Base-by-base conservation (phyloP, 2,329 filamentous ascomycete species). In the Aspergillus vadensis region DNA sequence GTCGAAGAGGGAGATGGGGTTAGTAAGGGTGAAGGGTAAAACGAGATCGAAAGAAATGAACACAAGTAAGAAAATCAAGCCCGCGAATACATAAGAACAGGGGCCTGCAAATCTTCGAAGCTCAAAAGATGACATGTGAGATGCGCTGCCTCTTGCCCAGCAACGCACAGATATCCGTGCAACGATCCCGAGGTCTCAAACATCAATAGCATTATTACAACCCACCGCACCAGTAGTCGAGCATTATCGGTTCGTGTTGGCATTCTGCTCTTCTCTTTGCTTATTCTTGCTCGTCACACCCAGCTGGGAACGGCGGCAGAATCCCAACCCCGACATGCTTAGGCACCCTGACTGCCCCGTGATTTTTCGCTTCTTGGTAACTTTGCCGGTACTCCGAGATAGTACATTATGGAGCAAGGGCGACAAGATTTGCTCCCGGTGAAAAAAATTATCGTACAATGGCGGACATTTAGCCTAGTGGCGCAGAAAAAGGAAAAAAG, bases 361-460 rank as follows among this genome's bases (percentile, higher is more conserved):
- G 58, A 57, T 60, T 55, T 36, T 58, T 58, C 57, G 59, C 32
- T 60, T 58, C 51, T 57, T 49, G 55, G 32, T 64, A 51, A 61
- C 55, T 59, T 62, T 51, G 57, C 58, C 60, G 43, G 60, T 38
- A 57, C 53, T 63, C 55, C 71, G 66, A 65, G 58, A 67, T 68
- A 60, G 59, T 62, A 56, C 64, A 67, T 72, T 69, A 74, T 71
- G 68, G 67, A 60, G 53, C 25, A 55, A 66, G 64, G 67, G 66
- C 53, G 61, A 63, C 56, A 61, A 64, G 60, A 63, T 59, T 64
- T 63, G 55, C 63, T 66, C 60, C 66, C 63, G 64, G 69, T 68
- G 68, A 72, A 69, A 69, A 75, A 78, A 69, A 80, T 77, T 81
- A 81, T 80, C 75, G 75, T 79, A 79, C 78, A 77, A 71, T 71